A percentile compares a stretch with the other conserved stretches of the same genome.
These are phyloP conservation scores for Phytophthora sp. DNA, from an alignment of 352 stramenopile species.

Conservation along the genomic window DNA sequence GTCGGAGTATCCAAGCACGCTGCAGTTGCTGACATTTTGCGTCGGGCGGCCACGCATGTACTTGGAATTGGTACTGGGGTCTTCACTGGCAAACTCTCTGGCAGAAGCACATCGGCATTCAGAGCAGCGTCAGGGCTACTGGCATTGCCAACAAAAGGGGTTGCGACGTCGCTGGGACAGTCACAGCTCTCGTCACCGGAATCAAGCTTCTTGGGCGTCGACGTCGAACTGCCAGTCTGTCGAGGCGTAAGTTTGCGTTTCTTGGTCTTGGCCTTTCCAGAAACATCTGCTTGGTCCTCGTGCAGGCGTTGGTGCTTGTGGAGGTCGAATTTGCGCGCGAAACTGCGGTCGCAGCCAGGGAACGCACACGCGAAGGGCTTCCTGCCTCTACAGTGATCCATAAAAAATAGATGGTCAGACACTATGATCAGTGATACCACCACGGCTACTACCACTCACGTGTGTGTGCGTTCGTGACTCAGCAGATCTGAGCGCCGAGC, in stretches of 20 bases:
- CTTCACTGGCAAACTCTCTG: slow-evolving; percentile 3
- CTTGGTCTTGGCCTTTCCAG: slow-evolving; percentile 32
- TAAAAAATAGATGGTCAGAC: neutral
- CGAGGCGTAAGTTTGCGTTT: slow-evolving; percentile 38
- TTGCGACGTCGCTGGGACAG: slow-evolving; percentile 33
- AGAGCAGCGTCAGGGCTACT: slow-evolving; percentile 5
- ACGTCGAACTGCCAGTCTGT: slow-evolving; percentile 1
- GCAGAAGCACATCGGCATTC: slow-evolving; percentile 21
- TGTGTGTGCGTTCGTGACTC: slow-evolving; percentile 78
- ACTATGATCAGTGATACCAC: neutral
- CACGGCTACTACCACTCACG: slow-evolving; percentile 14
- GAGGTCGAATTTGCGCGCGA: slow-evolving; percentile 70
- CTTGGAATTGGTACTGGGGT: slow-evolving; percentile 3
- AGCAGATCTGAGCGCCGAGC: slow-evolving; percentile 75
- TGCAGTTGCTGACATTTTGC: slow-evolving; percentile 27
- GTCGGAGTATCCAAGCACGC: slow-evolving; percentile 25
- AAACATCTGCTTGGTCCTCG: slow-evolving; percentile 25
- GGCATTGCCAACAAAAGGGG: slow-evolving; percentile 11
- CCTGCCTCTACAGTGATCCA: slow-evolving; percentile 40
- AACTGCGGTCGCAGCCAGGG: slow-evolving; percentile 53
- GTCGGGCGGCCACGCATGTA: slow-evolving; percentile 5
- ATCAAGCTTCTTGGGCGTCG: slow-evolving; percentile 4
- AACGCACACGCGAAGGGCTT: slow-evolving; percentile 68
- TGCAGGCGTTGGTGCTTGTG: slow-evolving; percentile 77
- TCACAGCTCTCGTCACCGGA: slow-evolving; percentile 28